Evolutionary conservation across 768 basidiomycete genomes (phyloP), one percentile per base, ranked within the genome.

Genomic region (Dioszegia aurantiaca): DNA sequence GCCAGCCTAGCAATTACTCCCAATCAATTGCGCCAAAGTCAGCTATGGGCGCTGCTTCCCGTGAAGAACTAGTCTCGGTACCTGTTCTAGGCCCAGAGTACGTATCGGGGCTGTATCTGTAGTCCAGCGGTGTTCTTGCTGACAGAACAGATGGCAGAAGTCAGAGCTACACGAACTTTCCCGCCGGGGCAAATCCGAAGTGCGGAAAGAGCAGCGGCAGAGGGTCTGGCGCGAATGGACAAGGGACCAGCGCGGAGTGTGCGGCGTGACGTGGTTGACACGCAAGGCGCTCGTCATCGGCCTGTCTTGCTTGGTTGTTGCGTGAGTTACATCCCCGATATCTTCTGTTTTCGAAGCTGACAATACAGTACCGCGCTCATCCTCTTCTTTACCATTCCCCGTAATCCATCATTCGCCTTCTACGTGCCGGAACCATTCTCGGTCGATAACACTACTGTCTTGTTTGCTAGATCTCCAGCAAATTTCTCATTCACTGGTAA

Each of bases 401-500:
- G 92, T 51, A 88, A 89, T 3, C 91, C 92, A 0, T 71, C 73
- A 31, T 85, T 91, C 65, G 76, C 81, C 2, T 84, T 92, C 71
- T 84, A 85, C 66, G 77, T 77, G 16, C 62, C 74, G 10, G 74
- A 77, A 4, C 89, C 90, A 1, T 81, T 92, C 46, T 82, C 58
- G 6, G 73, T 72, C n/a, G 63, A 83, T 33, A 71, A 71, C 19
- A 58, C 65, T 26, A 74, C 76, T 4, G 57, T 69, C 81, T 83
- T 27, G 16, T 94, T 97, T 79, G 85, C 82, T 33, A 84, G 88
- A 58, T 75, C 80, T 1, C 91, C 90, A 0, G 86, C 92, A 55
- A 94, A 94, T 77, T 97, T 94, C 77, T 84, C 87, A 33, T 97
- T 97, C 81, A 83, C 87, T 2, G 89, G 86, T 0, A 80, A 81